Percentiles rank a stretch among this genome's conserved stretches.
Evolutionary conservation across 2,329 filamentous ascomycete genomes (phyloP).

Genomic region (Mollisia scopiformis): DNA sequence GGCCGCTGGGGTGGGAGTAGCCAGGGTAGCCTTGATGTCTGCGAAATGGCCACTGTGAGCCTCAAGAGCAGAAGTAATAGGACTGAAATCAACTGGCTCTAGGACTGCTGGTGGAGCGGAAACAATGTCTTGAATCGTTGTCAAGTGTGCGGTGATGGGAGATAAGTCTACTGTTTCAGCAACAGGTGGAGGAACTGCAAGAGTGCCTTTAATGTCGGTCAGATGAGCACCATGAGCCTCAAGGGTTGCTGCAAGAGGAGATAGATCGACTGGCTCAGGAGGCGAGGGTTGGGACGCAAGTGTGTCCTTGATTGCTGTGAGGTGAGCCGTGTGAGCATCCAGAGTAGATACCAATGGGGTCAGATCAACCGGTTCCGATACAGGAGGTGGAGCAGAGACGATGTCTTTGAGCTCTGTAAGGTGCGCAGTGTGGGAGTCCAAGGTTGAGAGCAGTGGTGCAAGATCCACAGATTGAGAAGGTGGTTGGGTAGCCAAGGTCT

Average conservation of each 20-base stretch:
- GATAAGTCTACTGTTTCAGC: slow-evolving; percentile 13
- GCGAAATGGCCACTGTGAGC: slow-evolving; percentile 7
- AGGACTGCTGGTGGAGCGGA: slow-evolving; percentile 4
- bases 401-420: slow-evolving; percentile 4
- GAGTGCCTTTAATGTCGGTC: slow-evolving; percentile 16
- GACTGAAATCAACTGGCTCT: slow-evolving; percentile 13
- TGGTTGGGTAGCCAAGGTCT: slow-evolving; percentile 8
- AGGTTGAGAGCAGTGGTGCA: slow-evolving; percentile 2
- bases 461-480: slow-evolving; percentile 11
- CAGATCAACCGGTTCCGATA: not conserved
- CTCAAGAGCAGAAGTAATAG: slow-evolving; percentile 12
- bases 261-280: slow-evolving; percentile 6
- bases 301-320: not conserved
- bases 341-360: not conserved
- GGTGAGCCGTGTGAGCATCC: not conserved
- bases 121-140: slow-evolving; percentile 4
- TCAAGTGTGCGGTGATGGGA: slow-evolving; percentile 1
- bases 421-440: slow-evolving; percentile 6
- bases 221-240: slow-evolving; percentile 14
- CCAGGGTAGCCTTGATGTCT: slow-evolving; percentile 18
- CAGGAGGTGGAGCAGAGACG: slow-evolving; percentile 2
- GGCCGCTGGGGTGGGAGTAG: slow-evolving; percentile 1
- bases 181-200: slow-evolving; percentile 4
- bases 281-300: slow-evolving; percentile 2
- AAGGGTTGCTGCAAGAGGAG: slow-evolving; percentile 11